Percentiles rank a stretch among this genome's conserved stretches.
Conservation (phyloP, 345 rosid genomes). For the Linum trigynum region DNA sequence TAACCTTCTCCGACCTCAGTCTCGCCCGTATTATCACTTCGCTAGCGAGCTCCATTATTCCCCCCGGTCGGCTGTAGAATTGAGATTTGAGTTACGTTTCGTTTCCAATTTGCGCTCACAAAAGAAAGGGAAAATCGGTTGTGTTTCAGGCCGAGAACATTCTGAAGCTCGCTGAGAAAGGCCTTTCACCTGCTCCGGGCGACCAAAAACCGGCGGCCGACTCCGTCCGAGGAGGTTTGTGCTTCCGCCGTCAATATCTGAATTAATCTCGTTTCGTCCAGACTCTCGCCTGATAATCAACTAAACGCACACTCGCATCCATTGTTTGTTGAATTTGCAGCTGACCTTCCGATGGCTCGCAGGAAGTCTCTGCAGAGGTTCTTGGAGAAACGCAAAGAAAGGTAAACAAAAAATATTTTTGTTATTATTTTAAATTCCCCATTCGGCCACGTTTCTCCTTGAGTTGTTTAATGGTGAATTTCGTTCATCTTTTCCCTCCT, state of each 20-base stretch:
- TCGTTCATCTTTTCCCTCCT: too few relatives aligned
- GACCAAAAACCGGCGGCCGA: slow-evolving; percentile 38
- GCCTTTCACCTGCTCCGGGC: slow-evolving; percentile 17
- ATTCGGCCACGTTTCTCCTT: background rate
- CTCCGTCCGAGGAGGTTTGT: slow-evolving; percentile 50
- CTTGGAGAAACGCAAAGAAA: slow-evolving; percentile 82
- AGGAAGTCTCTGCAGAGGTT: slow-evolving; percentile 74
- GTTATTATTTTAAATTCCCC: too few relatives aligned
- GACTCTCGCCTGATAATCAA: background rate
- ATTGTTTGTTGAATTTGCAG: background rate
- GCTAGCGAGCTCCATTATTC: too few relatives aligned
- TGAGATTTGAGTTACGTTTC: background rate
- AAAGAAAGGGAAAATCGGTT: background rate
- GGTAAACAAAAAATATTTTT: slow-evolving; percentile 29
- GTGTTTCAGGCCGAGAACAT: slow-evolving; percentile 42
- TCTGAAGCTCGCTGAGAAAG: slow-evolving; percentile 49
- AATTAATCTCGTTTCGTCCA: background rate
- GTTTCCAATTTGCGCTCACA: background rate
- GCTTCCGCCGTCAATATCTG: too few relatives aligned
- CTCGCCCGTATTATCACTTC: too few relatives aligned
- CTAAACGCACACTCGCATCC: background rate
- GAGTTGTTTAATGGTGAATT: too few relatives aligned
- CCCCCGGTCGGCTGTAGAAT: too few relatives aligned
- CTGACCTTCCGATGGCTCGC: slow-evolving; percentile 70
- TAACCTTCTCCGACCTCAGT: background rate